Evolutionary conservation across 1,284 basidiomycete genomes (phyloP).

Genomic region (Cryptococcus sp.): DNA sequence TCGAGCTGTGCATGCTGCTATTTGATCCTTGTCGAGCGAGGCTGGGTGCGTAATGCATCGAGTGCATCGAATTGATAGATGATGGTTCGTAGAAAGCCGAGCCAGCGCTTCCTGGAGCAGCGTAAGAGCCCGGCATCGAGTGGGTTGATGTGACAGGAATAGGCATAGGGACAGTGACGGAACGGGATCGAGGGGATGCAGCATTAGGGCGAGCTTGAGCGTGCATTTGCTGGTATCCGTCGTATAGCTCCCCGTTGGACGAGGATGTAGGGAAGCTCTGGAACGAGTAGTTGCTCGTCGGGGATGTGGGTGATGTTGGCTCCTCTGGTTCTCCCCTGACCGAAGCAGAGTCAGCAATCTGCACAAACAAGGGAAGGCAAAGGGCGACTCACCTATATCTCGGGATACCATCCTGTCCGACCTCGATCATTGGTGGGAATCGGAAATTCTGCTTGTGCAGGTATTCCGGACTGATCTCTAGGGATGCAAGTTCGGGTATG

Average conservation of each 20-base stretch:
- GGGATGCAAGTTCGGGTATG: constrained; percentile 78
- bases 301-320: constrained; percentile 33
- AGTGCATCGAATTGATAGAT: constrained; percentile 7
- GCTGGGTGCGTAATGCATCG: constrained; percentile 16
- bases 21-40: constrained; percentile 20
- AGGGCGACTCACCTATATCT: constrained; percentile 62
- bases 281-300: constrained; percentile 23
- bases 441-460: constrained; percentile 88
- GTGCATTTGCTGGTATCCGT: constrained; percentile 17
- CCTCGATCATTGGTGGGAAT: constrained; percentile 82
- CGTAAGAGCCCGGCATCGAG: constrained; percentile 15
- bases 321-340: constrained; percentile 43
- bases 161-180: constrained; percentile 31
- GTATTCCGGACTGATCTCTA: constrained; percentile 85
- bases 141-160: constrained; percentile 23
- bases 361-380: background rate
- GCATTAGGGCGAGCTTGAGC: constrained; percentile 7
- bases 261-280: constrained; percentile 21
- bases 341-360: background rate
- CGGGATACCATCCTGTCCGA: constrained; percentile 75
- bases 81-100: constrained; percentile 21
- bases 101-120: constrained; percentile 19
- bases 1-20: constrained; percentile 17
- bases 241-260: constrained; percentile 21
- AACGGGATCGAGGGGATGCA: constrained; percentile 17